Conservation (phyloP, 2,329 filamentous ascomycete genomes). For the Clarireedia monteithiana region DNA sequence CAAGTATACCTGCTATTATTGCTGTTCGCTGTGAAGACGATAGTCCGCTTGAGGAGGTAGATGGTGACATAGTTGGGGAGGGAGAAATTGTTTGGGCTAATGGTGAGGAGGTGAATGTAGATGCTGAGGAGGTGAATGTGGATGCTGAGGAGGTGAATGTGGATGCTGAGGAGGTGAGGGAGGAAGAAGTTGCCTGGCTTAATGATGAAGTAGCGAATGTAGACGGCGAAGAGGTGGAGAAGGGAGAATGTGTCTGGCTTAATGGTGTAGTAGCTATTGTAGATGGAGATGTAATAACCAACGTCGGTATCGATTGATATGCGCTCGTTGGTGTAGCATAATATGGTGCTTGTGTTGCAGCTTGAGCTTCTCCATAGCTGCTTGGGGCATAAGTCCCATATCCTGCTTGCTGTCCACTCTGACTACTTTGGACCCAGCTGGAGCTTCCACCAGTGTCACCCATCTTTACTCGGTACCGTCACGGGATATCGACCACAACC, state of each 20-base stretch:
- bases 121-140: too few species aligned
- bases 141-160: too few species aligned
- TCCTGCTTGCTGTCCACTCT: not conserved
- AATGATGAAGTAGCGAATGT: too few species aligned
- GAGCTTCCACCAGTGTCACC: not conserved
- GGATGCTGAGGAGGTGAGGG: too few species aligned
- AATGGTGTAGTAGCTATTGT: constrained; percentile 6
- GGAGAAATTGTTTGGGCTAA: too few species aligned
- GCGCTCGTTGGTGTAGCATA: not conserved
- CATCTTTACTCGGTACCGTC: not conserved
- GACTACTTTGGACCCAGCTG: not conserved
- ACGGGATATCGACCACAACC: too few species aligned
- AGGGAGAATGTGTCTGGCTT: constrained; percentile 1
- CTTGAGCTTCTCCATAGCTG: not conserved
- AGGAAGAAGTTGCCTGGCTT: too few species aligned
- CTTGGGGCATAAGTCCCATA: not conserved
- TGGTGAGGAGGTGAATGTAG: too few species aligned
- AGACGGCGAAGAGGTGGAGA: not conserved
- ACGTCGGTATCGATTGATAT: constrained; percentile 6
- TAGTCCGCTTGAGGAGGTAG: constrained; percentile 7
- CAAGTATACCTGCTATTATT: constrained; percentile 17
- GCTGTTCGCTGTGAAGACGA: constrained; percentile 7
- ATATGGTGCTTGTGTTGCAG: not conserved
- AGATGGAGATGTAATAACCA: not conserved
- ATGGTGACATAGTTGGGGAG: not conserved